Evolutionary conservation across 345 rosid genomes (phyloP).

Genomic region (Populus euphratica): DNA sequence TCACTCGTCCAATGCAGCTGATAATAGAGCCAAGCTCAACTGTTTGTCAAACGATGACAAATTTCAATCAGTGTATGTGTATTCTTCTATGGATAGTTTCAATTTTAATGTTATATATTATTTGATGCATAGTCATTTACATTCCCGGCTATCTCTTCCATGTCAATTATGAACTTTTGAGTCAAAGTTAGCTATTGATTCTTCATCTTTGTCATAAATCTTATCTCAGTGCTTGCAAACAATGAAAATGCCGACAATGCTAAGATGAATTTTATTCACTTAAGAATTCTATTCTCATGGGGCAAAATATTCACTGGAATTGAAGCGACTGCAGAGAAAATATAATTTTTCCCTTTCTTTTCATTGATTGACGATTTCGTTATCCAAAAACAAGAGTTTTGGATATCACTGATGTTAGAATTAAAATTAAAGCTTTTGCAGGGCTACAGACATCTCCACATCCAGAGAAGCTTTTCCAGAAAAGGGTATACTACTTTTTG

Average conservation of each 20-base stretch:
- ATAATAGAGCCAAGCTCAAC: conserved; percentile 57
- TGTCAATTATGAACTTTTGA: not conserved
- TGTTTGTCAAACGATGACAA: conserved; percentile 26
- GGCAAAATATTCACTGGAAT: not conserved
- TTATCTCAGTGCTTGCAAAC: not conserved
- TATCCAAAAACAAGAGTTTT: too few relatives aligned
- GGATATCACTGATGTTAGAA: too few relatives aligned
- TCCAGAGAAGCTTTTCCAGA: conserved; percentile 17
- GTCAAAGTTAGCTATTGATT: not conserved
- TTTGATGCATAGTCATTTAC: not conserved
- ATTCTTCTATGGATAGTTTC: not conserved
- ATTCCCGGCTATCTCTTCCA: not conserved
- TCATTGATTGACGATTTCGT: not conserved
- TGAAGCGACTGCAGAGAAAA: too few relatives aligned
- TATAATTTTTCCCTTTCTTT: not conserved
- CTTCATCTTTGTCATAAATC: not conserved
- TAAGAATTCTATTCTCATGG: not conserved
- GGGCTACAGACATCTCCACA: conserved; percentile 23
- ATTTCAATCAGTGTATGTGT: conserved; percentile 31
- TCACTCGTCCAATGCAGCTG: conserved; percentile 71
- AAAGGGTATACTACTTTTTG: conserved; percentile 22
- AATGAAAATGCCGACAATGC: not conserved
- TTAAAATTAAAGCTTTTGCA: conserved; percentile 17
- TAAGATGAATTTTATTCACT: not conserved
- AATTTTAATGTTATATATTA: not conserved